phyloP scores from a whole-genome alignment of 345 rosid species.

The Pelargonium nanum region DNA sequence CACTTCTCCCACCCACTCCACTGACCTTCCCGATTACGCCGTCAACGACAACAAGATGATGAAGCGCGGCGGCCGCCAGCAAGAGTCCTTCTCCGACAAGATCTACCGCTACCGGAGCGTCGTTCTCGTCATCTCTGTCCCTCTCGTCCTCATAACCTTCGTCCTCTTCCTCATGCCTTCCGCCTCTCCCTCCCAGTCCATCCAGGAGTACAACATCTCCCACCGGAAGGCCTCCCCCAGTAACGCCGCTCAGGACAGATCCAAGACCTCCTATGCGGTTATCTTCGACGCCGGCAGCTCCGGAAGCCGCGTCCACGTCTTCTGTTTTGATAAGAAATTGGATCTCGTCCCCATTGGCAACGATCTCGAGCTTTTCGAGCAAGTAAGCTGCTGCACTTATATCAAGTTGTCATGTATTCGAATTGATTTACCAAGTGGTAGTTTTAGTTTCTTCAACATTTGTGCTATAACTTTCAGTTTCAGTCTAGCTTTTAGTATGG shows the following conservation, averaged over 20 bases:
- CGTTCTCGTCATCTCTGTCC: slow-evolving; percentile 55
- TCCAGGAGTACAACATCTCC: slow-evolving; percentile 32
- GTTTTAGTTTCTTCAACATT: neutral
- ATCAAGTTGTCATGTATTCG: too few species aligned
- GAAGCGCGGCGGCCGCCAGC: slow-evolving; percentile 44
- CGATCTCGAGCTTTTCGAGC: slow-evolving; percentile 71
- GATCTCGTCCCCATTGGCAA: slow-evolving; percentile 86
- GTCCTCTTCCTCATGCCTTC: slow-evolving; percentile 58
- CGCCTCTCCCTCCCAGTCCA: slow-evolving; percentile 27
- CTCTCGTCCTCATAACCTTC: slow-evolving; percentile 43
- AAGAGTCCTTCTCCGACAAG: slow-evolving; percentile 40
- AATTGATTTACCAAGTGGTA: too few species aligned
- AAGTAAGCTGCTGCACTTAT: neutral
- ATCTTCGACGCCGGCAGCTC: slow-evolving; percentile 94
- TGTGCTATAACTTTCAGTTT: neutral
- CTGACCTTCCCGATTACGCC: slow-evolving; percentile 15
- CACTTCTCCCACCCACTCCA: slow-evolving; percentile 19
- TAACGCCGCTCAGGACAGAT: slow-evolving; percentile 21
- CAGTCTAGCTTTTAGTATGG: too few species aligned
- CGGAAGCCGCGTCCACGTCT: slow-evolving; percentile 94
- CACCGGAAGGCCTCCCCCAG: slow-evolving; percentile 42
- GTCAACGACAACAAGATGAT: slow-evolving; percentile 43
- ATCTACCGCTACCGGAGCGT: slow-evolving; percentile 61
- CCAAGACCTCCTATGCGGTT: slow-evolving; percentile 38
- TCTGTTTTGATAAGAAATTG: slow-evolving; percentile 71